A percentile compares a stretch with the other conserved stretches of the same genome.
phyloP scores from a whole-genome alignment of 192 early-diverging fungal genomes.

The Coemansia pectinata region DNA sequence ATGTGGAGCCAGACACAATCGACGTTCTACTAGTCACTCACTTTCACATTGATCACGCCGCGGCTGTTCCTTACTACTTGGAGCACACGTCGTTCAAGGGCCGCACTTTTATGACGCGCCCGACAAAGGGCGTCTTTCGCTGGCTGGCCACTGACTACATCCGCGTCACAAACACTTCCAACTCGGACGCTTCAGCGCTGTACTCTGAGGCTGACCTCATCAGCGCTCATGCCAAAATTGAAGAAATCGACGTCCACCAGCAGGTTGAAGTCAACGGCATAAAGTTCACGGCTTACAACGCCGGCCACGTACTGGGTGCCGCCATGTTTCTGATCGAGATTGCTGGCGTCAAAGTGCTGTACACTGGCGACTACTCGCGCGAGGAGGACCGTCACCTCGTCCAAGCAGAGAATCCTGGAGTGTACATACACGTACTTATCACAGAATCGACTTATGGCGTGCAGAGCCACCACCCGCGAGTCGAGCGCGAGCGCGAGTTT shows the following conservation, averaged over 20 bases:
- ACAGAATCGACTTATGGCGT: constrained; percentile 97
- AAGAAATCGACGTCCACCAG: constrained; percentile 96
- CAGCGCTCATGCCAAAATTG: constrained; percentile 82
- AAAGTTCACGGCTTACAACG: constrained; percentile 94
- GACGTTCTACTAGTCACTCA: constrained; percentile 91
- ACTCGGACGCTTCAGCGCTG: constrained; percentile 71
- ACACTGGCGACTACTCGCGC: constrained; percentile 98
- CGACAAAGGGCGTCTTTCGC: constrained; percentile 96
- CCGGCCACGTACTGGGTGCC: constrained; percentile 97
- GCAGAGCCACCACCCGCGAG: constrained; percentile 92
- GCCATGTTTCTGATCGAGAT: constrained; percentile 97
- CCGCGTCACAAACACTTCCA: constrained; percentile 66
- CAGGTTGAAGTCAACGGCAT: constrained; percentile 93
- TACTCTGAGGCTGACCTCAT: constrained; percentile 89
- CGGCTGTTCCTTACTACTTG: constrained; percentile 93
- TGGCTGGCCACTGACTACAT: constrained; percentile 96
- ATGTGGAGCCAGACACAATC: constrained; percentile 84
- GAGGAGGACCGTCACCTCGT: constrained; percentile 99
- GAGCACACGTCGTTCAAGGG: constrained; percentile 97
- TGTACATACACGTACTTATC: constrained; percentile 87
- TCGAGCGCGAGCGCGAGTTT: constrained; percentile 88
- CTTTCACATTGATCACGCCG: constrained; percentile 98
- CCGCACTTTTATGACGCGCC: constrained; percentile 98
- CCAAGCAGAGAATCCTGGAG: constrained; percentile 89
- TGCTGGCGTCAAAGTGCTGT: constrained; percentile 85